These are phyloP conservation scores for Pelargonium hybrid DNA, from an alignment of 441 rosid genomes.

Conservation along the genomic window DNA sequence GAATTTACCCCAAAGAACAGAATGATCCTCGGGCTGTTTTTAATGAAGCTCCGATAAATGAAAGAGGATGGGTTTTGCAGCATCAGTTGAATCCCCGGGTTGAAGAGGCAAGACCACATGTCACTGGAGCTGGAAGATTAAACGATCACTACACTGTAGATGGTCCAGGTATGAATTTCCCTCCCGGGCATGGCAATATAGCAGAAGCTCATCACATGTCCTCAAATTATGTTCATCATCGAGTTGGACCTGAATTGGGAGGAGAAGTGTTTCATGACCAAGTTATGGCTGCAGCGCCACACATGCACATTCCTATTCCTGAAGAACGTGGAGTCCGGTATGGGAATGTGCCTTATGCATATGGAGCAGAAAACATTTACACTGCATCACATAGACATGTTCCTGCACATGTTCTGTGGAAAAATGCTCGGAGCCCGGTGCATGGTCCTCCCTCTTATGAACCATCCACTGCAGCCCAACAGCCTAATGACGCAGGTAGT, in stretches of 20 bases:
- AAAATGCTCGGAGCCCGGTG: constrained; percentile 45
- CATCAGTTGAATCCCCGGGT: constrained; percentile 47
- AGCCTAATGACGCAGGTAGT: constrained; percentile 44
- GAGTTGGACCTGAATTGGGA: constrained; percentile 48
- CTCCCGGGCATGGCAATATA: constrained; percentile 45
- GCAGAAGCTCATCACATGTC: constrained; percentile 45
- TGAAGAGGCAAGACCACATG: constrained; percentile 58
- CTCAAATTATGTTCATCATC: constrained; percentile 36
- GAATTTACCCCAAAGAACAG: constrained; percentile 41
- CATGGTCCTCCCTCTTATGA: constrained; percentile 46
- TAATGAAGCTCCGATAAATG: constrained; percentile 49
- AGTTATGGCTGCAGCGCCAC: constrained; percentile 32
- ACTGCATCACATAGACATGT: constrained; percentile 46
- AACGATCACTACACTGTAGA: constrained; percentile 52
- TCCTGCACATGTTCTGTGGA: constrained; percentile 49
- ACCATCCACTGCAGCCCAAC: constrained; percentile 36
- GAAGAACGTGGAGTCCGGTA: constrained; percentile 47
- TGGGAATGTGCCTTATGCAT: constrained; percentile 49
- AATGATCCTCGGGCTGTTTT: constrained; percentile 36
- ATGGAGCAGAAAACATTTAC: constrained; percentile 48
- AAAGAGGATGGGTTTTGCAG: constrained; percentile 67
- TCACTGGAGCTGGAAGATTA: constrained; percentile 55
- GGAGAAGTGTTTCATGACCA: constrained; percentile 59
- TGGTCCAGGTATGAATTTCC: constrained; percentile 48
- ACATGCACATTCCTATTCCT: constrained; percentile 32